These are phyloP conservation scores for Colletotrichum sp. DNA, from an alignment of 2,329 filamentous ascomycete species.

Conservation along the genomic window DNA sequence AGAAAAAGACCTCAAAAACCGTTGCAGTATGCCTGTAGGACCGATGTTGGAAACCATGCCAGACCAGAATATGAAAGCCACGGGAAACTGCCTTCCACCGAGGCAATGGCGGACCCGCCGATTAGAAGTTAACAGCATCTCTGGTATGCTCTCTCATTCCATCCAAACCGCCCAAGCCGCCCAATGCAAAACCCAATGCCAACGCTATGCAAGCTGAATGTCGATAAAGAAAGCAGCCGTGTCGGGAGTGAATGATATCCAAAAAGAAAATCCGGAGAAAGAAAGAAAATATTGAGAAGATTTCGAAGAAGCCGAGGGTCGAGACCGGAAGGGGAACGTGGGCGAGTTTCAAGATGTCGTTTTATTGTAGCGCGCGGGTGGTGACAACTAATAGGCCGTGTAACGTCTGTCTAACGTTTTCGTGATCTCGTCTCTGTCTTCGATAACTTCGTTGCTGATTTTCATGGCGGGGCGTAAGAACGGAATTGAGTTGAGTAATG, in stretches of 20 bases:
- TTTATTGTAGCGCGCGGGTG: not conserved
- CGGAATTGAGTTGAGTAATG: not conserved
- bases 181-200: slow-evolving; percentile 14
- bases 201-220: slow-evolving; percentile 10
- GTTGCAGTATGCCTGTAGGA: slow-evolving; percentile 13
- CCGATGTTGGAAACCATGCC: not conserved
- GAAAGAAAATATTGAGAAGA: not conserved
- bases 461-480: slow-evolving; percentile 18
- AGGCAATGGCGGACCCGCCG: slow-evolving; percentile 8
- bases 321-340: not conserved
- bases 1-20: not conserved
- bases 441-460: slow-evolving; percentile 30
- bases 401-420: slow-evolving; percentile 9
- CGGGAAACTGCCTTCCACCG: not conserved
- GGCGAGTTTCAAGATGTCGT: not conserved
- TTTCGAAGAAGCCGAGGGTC: slow-evolving; percentile 5
- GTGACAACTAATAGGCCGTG: slow-evolving; percentile 9
- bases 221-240: not conserved
- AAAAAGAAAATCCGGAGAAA: not conserved
- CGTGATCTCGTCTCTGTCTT: slow-evolving; percentile 31
- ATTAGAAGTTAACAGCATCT: slow-evolving; percentile 16
- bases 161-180: slow-evolving; percentile 3
- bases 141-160: slow-evolving; percentile 9
- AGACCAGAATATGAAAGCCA: not conserved
- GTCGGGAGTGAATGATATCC: not conserved